Base-by-base conservation (phyloP, 768 basidiomycete species). In the Tricholoma bakamatsutake region DNA sequence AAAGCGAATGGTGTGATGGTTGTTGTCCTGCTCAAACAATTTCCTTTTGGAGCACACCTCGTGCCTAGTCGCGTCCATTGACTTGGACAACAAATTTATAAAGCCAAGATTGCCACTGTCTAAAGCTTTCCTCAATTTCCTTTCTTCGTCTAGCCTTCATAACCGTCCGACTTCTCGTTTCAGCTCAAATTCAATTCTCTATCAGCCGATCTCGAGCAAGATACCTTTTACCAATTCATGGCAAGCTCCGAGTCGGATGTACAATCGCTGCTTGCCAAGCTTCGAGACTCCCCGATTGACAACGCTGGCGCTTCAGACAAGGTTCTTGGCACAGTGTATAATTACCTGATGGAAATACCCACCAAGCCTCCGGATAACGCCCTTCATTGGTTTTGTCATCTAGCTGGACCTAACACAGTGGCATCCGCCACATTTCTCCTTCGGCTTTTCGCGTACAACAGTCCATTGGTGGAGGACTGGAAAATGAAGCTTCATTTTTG, bases 381-480 rank as follows among this genome's bases (percentile, higher is more conserved):
- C 31, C 58, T 79, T 52, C 93, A 97, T 63, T 95, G 92, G 91
- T 95, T 88, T 67, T 97, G 94, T 68, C 67, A 72, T 28, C 76
- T 78, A 35, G 86, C 85, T 3, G 71, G 80, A 31, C 66, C 76
- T 8, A 71, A 81, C 33, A 84, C 80, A 0, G 68, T 78, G 8
- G 85, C 82, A 56, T 82, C 86, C 1, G 91, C 94, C 0, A 84
- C 83, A 0, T 97, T 94, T 71, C 78, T 91, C 49, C 73, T 96
- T 35, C 82, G 93, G 50, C 69, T 97, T 37, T 86, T 88, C 66
- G 93, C 93, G 9, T 97, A 92, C 62, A 72, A 79, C 52, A 79
- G 81, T 50, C 68, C 73, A 0, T 72, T 74, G 30, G 85, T 90
- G 3, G 75, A 78, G 1, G 67, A 71, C 37, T 95, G 91, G 90